These are phyloP conservation scores for Psidium friedrichsthalianum DNA, from an alignment of 345 rosid genomes.

Conservation along the genomic window DNA sequence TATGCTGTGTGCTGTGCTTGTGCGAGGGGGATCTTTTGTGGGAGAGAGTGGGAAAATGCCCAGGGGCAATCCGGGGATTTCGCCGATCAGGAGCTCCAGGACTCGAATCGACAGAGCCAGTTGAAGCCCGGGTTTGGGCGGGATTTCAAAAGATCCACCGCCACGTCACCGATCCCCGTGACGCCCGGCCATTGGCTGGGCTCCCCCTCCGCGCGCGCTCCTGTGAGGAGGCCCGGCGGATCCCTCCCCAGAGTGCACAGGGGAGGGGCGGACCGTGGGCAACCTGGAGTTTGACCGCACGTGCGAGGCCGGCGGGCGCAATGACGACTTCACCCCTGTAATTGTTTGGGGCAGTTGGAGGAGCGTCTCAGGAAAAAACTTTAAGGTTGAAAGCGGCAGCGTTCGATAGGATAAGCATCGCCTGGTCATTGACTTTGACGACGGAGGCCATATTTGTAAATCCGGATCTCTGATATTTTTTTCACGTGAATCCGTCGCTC, in stretches of 20 bases:
- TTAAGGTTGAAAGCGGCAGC: neutral
- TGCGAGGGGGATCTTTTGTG: conserved; percentile 5
- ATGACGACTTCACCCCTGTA: neutral
- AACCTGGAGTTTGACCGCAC: neutral
- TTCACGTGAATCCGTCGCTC: too few species aligned
- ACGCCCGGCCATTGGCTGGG: conserved; percentile 1
- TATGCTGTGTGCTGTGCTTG: neutral
- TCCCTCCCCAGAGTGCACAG: too few species aligned
- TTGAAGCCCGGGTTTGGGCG: conserved; percentile 35
- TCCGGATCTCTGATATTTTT: neutral
- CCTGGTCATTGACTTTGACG: neutral
- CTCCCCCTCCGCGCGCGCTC: neutral
- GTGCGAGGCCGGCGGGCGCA: neutral
- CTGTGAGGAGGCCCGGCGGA: neutral
- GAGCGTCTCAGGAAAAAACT: neutral
- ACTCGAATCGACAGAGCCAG: neutral
- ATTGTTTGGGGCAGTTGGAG: neutral
- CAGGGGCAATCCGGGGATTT: neutral
- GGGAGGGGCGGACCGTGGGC: neutral
- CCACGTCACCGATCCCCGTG: conserved; percentile 31
- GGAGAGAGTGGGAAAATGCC: conserved; percentile 4
- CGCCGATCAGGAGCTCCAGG: neutral
- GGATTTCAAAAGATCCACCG: conserved; percentile 25
- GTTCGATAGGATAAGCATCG: neutral
- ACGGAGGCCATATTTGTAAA: neutral